Percentiles rank a stretch among this genome's conserved stretches.
Evolutionary conservation across 768 basidiomycete genomes (phyloP).

Genomic region (Boletus tomentosulus): DNA sequence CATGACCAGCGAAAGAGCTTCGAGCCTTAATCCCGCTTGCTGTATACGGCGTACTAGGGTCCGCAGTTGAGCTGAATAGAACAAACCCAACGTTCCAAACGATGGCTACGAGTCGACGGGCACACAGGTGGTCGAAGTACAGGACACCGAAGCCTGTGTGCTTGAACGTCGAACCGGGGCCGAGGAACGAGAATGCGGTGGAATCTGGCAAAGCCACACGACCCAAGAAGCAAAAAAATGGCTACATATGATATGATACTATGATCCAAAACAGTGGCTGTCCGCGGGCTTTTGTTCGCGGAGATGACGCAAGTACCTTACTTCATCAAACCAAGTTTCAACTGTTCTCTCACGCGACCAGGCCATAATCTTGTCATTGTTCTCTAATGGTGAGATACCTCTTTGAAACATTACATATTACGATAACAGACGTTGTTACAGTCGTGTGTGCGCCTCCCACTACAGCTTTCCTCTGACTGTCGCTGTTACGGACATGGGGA

Average conservation of each 20-base stretch:
- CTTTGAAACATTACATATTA: not conserved
- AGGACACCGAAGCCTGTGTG: not conserved
- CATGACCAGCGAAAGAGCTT: not conserved
- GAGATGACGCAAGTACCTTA: conserved; percentile 4
- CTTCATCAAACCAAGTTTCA: not conserved
- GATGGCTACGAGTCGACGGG: not conserved
- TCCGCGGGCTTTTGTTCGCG: not conserved
- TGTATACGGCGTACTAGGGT: not conserved
- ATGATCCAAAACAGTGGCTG: not conserved
- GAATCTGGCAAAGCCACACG: not conserved
- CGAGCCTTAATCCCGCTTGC: not conserved
- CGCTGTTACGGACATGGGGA: not conserved
- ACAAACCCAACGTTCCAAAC: not conserved
- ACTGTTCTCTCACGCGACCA: conserved; percentile 4
- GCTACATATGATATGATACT: not conserved
- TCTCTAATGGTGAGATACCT: not conserved
- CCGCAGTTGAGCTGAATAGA: not conserved
- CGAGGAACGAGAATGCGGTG: not conserved
- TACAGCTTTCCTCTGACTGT: not conserved
- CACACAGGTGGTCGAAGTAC: not conserved
- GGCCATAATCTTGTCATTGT: conserved; percentile 1
- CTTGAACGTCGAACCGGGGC: not conserved
- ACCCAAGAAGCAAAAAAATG: not conserved
- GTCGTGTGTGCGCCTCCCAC: not conserved
- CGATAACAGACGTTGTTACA: not conserved